Percentiles rank a stretch among this genome's conserved stretches.
Conservation (phyloP, 345 rosid genomes). For the Xanthoceras sorbifolium region DNA sequence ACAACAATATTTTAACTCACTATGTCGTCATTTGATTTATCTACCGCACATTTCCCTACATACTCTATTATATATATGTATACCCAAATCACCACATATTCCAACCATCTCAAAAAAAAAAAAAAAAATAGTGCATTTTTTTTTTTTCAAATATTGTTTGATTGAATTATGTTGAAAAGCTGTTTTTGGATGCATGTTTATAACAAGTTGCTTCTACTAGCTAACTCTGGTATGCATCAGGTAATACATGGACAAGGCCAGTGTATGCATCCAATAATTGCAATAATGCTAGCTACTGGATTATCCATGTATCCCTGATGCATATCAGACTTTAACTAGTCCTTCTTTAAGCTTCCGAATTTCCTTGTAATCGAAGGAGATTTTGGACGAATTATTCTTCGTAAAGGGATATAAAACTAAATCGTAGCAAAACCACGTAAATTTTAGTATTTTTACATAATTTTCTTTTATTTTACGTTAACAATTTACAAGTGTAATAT, state of each 20-base stretch:
- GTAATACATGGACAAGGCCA: background rate
- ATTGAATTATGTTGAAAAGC: no score
- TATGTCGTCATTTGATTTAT: conserved; percentile 2
- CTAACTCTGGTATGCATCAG: background rate
- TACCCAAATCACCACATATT: background rate
- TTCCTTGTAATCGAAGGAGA: background rate
- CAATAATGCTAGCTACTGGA: no score
- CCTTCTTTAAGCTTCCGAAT: conserved; percentile 32
- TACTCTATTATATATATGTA: no score
- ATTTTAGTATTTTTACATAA: no score
- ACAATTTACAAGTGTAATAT: no score
- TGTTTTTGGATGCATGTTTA: no score
- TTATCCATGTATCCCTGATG: no score
- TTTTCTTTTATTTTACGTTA: no score
- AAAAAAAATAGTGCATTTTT: no score
- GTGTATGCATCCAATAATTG: background rate
- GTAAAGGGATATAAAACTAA: no score
- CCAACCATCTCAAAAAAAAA: background rate
- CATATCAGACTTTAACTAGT: conserved; percentile 43
- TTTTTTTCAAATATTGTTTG: no score
- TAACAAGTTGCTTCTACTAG: background rate
- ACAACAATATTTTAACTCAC: conserved; percentile 1
- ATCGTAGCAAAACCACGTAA: no score
- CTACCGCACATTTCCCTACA: background rate
- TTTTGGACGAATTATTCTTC: background rate